Percentiles rank a stretch among this genome's conserved stretches.
Conservation (phyloP, 73 alveolate genomes). For the Paramecium caudatum region DNA sequence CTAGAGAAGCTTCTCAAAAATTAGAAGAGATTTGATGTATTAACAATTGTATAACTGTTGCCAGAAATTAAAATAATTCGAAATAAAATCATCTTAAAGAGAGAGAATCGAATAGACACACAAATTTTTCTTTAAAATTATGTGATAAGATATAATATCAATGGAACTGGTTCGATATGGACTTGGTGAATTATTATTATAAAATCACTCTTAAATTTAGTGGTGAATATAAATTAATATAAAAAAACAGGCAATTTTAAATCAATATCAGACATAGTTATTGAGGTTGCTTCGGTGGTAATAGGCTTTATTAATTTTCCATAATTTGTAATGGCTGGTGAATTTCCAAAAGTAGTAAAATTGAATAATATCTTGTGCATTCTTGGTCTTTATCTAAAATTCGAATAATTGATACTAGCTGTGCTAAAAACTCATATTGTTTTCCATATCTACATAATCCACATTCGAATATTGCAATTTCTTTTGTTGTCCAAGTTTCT, state of each 20-base stretch:
- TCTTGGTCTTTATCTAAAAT: conserved; percentile 24
- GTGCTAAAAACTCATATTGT: conserved; percentile 59
- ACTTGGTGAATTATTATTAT: no score
- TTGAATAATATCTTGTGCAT: conserved; percentile 66
- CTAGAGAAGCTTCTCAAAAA: no score
- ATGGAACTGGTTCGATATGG: no score
- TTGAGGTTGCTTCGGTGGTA: conserved; percentile 67
- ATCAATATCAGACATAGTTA: conserved; percentile 63
- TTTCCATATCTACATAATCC: conserved; percentile 75
- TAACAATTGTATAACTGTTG: no score
- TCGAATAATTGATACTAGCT: not conserved
- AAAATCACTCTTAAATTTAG: no score
- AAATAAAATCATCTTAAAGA: no score
- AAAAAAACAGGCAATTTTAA: not conserved
- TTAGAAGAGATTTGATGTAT: no score
- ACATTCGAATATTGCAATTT: conserved; percentile 75
- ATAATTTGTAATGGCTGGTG: conserved; percentile 72
- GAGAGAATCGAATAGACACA: no score
- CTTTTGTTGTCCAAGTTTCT: conserved; percentile 74
- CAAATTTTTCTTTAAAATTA: no score
- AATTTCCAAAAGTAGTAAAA: conserved; percentile 72
- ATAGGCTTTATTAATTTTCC: conserved; percentile 73
- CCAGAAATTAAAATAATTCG: no score
- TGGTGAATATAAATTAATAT: no score
- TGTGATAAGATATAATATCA: no score